Evolutionary conservation across 805 yeast genomes (phyloP), one percentile per base, ranked within the genome.

Genomic region (Wickerhamiella qilinensis): DNA sequence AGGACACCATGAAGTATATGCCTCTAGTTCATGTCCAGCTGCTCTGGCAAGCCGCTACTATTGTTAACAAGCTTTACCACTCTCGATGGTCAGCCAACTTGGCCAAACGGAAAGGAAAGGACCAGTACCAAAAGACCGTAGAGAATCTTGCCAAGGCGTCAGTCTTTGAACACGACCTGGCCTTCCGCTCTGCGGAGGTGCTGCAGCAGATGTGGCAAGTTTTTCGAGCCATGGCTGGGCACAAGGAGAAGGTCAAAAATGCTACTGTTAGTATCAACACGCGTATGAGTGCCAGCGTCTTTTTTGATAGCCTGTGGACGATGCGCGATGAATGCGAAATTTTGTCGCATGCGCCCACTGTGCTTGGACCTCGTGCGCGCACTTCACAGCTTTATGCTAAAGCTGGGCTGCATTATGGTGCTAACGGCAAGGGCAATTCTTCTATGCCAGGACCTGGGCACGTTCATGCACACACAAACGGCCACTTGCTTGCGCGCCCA

Each of bases 161-260:
- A 0, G 77, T 88, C 21, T 64, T 83, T 49, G 84, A 84, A 50
- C 91, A 86, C 58, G 98, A 88, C 53, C 76, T 91, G 67, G 83
- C 96, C 0, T 83, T 82, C 55, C 69, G 97, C 46, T 81, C 94
- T 0, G 76, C 93, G 34, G 95, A 94, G 7, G 84, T 91, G 42
- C 83, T 91, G 91, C 71, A 80, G 51, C 85, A 85, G 52, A 77
- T 85, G 64, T 88, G 98, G 98, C 82, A 79, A 43, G 65, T 85
- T 42, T 81, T 81, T 57, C 71, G 77, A 37, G 68, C 77, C 3
- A 61, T 85, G 47, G 71, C 75, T 45, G 21, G 16, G 14, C 11
- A 30, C 21, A 72, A 69, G 44, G 57, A 57, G 51, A 41, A 46
- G n/a, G 43, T 41, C 17, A 38, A 43, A 6, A 40, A 50, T 8